phyloP scores from a whole-genome alignment of 495 filamentous ascomycete genomes.

The Chaetomium tenue region DNA sequence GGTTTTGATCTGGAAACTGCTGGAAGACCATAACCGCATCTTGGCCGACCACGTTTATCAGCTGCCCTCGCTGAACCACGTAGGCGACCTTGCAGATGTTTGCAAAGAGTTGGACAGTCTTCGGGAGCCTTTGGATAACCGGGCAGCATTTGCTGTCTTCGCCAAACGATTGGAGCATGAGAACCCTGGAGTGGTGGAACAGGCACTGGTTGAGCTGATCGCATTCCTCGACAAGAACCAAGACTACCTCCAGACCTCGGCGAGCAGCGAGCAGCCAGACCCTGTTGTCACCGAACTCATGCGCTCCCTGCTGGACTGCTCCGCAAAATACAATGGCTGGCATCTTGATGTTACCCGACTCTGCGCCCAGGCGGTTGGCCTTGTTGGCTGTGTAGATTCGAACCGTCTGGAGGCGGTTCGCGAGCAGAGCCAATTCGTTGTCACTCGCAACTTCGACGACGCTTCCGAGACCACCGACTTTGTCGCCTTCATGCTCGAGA shows the following conservation, averaged over 20 bases:
- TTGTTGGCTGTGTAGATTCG: constrained; percentile 87
- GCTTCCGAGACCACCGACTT: constrained; percentile 82
- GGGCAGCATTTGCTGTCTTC: constrained; percentile 62
- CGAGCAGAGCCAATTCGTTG: constrained; percentile 73
- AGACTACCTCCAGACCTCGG: constrained; percentile 74
- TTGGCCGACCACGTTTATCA: constrained; percentile 64
- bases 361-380: constrained; percentile 74
- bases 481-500: constrained; percentile 76
- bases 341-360: constrained; percentile 65
- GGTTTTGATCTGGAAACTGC: constrained; percentile 61
- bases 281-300: constrained; percentile 66
- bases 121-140: constrained; percentile 54
- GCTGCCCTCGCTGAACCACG: constrained; percentile 74
- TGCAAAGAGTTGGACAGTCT: constrained; percentile 62
- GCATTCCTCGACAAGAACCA: constrained; percentile 71
- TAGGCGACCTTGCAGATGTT: constrained; percentile 64
- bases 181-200: constrained; percentile 75
- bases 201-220: constrained; percentile 73
- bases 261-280: constrained; percentile 82
- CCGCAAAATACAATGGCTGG: constrained; percentile 70
- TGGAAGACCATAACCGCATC: constrained; percentile 57
- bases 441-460: constrained; percentile 79
- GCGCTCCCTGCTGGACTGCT: constrained; percentile 78
- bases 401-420: constrained; percentile 80
- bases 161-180: constrained; percentile 73